phyloP scores from a whole-genome alignment of 164 flowering plant genomes.

The Sedum album region DNA sequence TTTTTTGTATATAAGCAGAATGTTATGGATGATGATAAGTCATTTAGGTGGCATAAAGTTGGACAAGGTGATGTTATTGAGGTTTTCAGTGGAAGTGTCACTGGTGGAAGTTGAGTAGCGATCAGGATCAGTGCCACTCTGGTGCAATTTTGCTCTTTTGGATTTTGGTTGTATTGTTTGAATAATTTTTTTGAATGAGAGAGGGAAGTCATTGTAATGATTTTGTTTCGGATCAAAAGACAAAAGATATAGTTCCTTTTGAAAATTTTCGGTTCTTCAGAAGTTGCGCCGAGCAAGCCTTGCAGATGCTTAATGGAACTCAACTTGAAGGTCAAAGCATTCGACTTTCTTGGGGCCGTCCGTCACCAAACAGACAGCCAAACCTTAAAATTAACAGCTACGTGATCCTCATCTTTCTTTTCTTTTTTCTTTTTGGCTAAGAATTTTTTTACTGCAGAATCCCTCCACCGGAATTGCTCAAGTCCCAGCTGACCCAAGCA shows the following conservation, averaged over 20 bases:
- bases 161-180: too few species aligned
- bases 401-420: too few species aligned
- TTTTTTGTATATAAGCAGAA: slow-evolving; percentile 70
- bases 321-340: slow-evolving; percentile 59
- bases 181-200: too few species aligned
- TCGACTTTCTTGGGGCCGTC: slow-evolving; percentile 87
- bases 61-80: slow-evolving; percentile 60
- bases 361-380: slow-evolving; percentile 72
- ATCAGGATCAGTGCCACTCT: neutral
- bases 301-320: slow-evolving; percentile 51
- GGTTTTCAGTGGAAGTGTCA: slow-evolving; percentile 59
- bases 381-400: neutral
- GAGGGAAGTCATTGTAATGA: too few species aligned
- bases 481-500: slow-evolving; percentile 42
- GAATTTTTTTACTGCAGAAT: slow-evolving; percentile 5
- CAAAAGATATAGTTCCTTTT: too few species aligned
- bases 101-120: slow-evolving; percentile 28
- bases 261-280: slow-evolving; percentile 23
- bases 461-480: slow-evolving; percentile 15
- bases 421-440: neutral
- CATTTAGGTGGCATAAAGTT: slow-evolving; percentile 65
- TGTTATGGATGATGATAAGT: slow-evolving; percentile 75
- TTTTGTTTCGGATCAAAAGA: too few species aligned
- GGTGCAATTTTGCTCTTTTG: too few species aligned
- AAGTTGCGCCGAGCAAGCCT: slow-evolving; percentile 74